Evolutionary conservation across 257 asterid species (phyloP), one percentile per base, ranked within the genome.

Genomic region (Primulina huaijiensis): DNA sequence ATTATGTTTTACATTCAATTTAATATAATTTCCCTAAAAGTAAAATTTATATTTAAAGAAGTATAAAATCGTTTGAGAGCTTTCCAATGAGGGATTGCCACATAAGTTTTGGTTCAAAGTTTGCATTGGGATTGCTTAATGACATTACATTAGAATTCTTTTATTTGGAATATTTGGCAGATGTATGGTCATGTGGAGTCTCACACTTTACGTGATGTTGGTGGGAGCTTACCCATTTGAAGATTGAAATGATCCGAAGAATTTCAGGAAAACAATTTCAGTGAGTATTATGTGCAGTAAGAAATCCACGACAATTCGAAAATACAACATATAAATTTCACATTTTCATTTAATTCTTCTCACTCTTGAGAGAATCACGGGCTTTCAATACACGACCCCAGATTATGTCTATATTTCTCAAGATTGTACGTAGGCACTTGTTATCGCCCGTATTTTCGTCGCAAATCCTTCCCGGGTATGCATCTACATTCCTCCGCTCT

Each of bases 201-300:
- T 21, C 37, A 87, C 93, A 11, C 79, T 89, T 2, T 89, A 83
- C 73, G 96, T 86, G 69, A 89, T 87, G 96, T 69, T 89, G 81
- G 93, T 86, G 65, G 96, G 93, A 65, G 91, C 89, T 50, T 89
- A 89, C 78, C 96, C 93, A 0, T 89, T 89, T 71, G 96, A 89
- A 79, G 89, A 89, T 69, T 83, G 77, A 31, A 50, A 5, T 4
- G 56, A 50, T 5, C 56, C 56, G 2, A 50, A 50, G 56, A 50
- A 50, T 50, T 50, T 50, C 56, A 16, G 20, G n/a, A n/a, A n/a
- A n/a, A n/a, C n/a, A n/a, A n/a, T n/a, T n/a, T 50, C 56, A 16
- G 20, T 50, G 56, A 50, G 56, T 50, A 50, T 16, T 2, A 3
- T 12, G 0, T 43, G 7, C 19, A 46, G 16, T 11, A 11, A 43